Conservation (phyloP, 805 yeast species). For the Wickerhamia fluorescens region DNA sequence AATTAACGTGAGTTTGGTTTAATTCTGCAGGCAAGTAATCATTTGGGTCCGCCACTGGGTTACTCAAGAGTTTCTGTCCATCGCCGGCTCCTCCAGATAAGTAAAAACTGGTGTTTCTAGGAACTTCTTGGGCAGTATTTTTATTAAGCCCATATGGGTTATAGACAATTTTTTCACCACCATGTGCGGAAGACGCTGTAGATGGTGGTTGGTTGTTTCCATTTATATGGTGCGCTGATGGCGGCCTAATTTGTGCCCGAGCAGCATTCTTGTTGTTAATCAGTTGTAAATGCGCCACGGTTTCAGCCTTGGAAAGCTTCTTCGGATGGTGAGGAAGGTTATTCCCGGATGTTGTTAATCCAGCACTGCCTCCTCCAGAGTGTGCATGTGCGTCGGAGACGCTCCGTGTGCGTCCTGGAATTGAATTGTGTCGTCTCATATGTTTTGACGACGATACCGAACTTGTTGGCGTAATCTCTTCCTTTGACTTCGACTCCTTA, state of each 20-base stretch:
- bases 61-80: constrained; percentile 44
- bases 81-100: constrained; percentile 26
- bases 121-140: constrained; percentile 13
- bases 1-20: constrained; percentile 39
- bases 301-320: constrained; percentile 22
- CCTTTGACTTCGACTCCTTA: constrained; percentile 1
- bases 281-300: constrained; percentile 31
- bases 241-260: constrained; percentile 10
- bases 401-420: constrained; percentile 2
- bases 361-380: too few relatives aligned
- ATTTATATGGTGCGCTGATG: constrained; percentile 1
- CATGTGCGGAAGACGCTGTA: constrained; percentile 3
- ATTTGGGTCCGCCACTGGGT: constrained; percentile 64
- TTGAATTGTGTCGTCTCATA: constrained; percentile 6
- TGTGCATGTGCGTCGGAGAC: constrained; percentile 4
- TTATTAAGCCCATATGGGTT: constrained; percentile 58
- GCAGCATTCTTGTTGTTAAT: constrained; percentile 23
- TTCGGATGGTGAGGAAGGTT: constrained; percentile 5
- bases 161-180: constrained; percentile 43
- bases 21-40: constrained; percentile 49
- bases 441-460: too few relatives aligned
- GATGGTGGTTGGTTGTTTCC: constrained; percentile 3
- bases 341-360: too few relatives aligned
- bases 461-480: too few relatives aligned
- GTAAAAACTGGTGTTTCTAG: constrained; percentile 18